phyloP scores from a whole-genome alignment of 2,329 filamentous ascomycete genomes.

The Dactylellina haptotyla region DNA sequence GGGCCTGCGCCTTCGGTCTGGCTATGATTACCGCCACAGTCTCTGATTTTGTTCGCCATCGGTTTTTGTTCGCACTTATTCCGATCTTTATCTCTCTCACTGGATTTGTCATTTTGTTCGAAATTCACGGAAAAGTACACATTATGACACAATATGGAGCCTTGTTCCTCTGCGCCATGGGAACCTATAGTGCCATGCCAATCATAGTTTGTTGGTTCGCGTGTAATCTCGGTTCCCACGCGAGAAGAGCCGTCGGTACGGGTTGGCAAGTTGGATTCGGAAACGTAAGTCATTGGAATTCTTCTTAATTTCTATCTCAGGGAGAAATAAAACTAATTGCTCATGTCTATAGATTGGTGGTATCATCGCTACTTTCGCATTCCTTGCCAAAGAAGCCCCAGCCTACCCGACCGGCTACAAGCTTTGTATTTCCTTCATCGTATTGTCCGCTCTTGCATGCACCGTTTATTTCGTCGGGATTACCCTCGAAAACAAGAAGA shows the following conservation, averaged over 20 bases:
- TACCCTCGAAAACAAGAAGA: constrained; percentile 69
- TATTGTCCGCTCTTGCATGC: constrained; percentile 72
- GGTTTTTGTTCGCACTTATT: constrained; percentile 76
- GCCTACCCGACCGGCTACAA: constrained; percentile 77
- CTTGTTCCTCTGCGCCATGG: constrained; percentile 82
- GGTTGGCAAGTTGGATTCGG: constrained; percentile 83
- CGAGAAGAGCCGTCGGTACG: constrained; percentile 74
- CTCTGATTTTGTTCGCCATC: constrained; percentile 77
- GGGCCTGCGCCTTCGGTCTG: constrained; percentile 79
- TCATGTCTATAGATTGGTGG: constrained; percentile 68
- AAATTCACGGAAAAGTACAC: constrained; percentile 71
- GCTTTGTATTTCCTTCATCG: constrained; percentile 79
- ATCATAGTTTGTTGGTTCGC: constrained; percentile 82
- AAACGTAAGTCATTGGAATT: constrained; percentile 63
- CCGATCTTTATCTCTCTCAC: constrained; percentile 75
- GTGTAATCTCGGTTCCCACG: constrained; percentile 80
- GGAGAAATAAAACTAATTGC: not conserved
- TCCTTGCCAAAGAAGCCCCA: constrained; percentile 74
- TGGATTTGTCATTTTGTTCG: constrained; percentile 79
- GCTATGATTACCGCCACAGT: constrained; percentile 77
- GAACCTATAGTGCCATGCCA: constrained; percentile 87
- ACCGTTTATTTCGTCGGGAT: constrained; percentile 71
- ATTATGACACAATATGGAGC: constrained; percentile 76
- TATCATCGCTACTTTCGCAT: constrained; percentile 79
- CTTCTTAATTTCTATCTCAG: not conserved